Evolutionary conservation across 1,139 yeast species (phyloP), one percentile per base, ranked within the genome.

Genomic region (Sugiyamaella neomexicana): DNA sequence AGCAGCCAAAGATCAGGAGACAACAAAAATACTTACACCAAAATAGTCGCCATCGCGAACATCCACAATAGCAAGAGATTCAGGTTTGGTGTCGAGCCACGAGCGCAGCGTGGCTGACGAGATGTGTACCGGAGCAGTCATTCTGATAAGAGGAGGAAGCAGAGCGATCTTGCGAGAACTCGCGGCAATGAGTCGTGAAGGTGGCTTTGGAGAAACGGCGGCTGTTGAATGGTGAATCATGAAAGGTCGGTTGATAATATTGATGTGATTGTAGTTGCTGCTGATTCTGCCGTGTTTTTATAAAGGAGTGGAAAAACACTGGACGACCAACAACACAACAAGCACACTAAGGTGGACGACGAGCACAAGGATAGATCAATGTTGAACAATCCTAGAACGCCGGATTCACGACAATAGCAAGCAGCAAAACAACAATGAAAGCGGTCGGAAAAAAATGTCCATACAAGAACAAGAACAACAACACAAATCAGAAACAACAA

Each of bases 11-110:
- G 16, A 17, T 16, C 13, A 4, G 16, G 16, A 6, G 16, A 13
- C 2, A 6, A n/a, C 9, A 34, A 4, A 48, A 47, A 63, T 61
- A 65, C 79, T 72, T 53, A 79, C 81, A 1, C 89, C 90, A 50
- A 80, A 66, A 61, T 76, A 81, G 71, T 93, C 98, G 7, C 80
- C 78, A 58, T 90, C 98, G 54, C 99, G 78, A 3, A 91, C 98
- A 64, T 93, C 99, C 5, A 93, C 79, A 2, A 93, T 80, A 2
- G 83, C 81, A 60, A 87, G 49, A 20, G 61, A 52, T 32, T 55
- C 59, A 46, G 63, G 44, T 37, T 54, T 46, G n/a, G 55, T 46
- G 40, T 63, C 68, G 52, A 67, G 53, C 70, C 70, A 67, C 34
- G 62, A 29, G 27, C 62, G 56, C 43, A 66, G 59, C 12, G 66